phyloP scores from a whole-genome alignment of 768 basidiomycete species.

The Arthromyces matolae region DNA sequence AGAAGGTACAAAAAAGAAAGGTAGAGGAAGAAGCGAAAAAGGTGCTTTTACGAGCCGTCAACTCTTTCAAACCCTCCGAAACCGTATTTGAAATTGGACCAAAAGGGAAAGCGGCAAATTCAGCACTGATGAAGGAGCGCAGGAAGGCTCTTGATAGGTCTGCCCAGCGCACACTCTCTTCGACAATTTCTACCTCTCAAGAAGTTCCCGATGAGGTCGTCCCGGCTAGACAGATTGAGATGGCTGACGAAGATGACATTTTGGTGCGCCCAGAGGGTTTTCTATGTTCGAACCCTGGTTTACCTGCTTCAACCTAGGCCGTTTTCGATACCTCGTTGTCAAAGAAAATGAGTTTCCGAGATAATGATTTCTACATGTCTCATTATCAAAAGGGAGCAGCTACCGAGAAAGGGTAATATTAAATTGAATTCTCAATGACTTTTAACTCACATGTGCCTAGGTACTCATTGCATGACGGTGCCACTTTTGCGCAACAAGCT shows the following conservation, averaged over 20 bases:
- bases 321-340: conserved; percentile 61
- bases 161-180: conserved; percentile 40
- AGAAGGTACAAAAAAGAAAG: conserved; percentile 31
- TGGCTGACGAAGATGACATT: conserved; percentile 80
- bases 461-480: conserved; percentile 87
- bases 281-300: neutral
- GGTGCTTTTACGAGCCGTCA: conserved; percentile 68
- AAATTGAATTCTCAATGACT: no score
- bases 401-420: conserved; percentile 85
- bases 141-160: conserved; percentile 74
- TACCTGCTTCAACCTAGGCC: conserved; percentile 38
- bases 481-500: conserved; percentile 84
- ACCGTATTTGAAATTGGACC: conserved; percentile 89
- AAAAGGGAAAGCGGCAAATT: conserved; percentile 59
- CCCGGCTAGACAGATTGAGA: conserved; percentile 41
- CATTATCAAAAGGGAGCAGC: conserved; percentile 84
- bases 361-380: conserved; percentile 88
- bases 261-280: conserved; percentile 41
- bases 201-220: conserved; percentile 33
- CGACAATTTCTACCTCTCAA: conserved; percentile 28
- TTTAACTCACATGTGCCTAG: no score
- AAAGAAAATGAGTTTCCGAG: conserved; percentile 58
- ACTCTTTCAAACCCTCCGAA: conserved; percentile 79
- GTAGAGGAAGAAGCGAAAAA: conserved; percentile 55
- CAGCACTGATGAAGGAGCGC: conserved; percentile 84